phyloP scores from a whole-genome alignment of 805 yeast species.

The Maudiozyma barnettii region DNA sequence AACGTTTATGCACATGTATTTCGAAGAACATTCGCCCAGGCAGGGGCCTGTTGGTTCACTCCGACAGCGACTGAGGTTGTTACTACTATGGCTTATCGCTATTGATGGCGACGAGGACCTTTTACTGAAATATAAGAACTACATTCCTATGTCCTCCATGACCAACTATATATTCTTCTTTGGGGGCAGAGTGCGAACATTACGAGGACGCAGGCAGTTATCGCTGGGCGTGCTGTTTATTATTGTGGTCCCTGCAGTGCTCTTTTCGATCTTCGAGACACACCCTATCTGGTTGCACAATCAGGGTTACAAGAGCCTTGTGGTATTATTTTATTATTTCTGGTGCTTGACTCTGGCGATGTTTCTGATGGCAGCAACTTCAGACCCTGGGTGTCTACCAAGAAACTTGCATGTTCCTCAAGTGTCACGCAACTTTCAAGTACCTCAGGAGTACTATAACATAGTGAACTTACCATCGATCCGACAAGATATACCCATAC shows the following conservation, averaged over 20 bases:
- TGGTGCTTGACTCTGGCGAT: conserved; percentile 43
- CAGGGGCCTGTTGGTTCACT: neutral
- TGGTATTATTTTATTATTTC: conserved; percentile 47
- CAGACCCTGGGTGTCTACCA: conserved; percentile 68
- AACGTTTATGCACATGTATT: too few relatives aligned
- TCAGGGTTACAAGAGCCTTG: conserved; percentile 23
- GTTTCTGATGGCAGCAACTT: conserved; percentile 43
- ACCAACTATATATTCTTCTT: conserved; percentile 41
- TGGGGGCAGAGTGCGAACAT: conserved; percentile 55
- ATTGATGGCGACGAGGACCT: conserved; percentile 16
- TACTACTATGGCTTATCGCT: conserved; percentile 16
- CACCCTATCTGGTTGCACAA: conserved; percentile 15
- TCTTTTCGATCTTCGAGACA: conserved; percentile 45
- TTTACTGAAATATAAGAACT: conserved; percentile 8
- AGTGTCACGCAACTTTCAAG: conserved; percentile 12
- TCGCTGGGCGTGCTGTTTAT: conserved; percentile 30
- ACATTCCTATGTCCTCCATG: conserved; percentile 14
- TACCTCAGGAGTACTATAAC: conserved; percentile 53
- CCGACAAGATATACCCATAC: conserved; percentile 10
- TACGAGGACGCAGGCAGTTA: conserved; percentile 34
- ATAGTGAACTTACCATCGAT: conserved; percentile 40
- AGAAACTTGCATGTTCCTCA: conserved; percentile 50
- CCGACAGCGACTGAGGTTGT: neutral
- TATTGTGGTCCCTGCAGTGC: conserved; percentile 38
- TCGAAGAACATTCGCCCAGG: too few relatives aligned